Evolutionary conservation across 495 filamentous ascomycete genomes (phyloP).

Genomic region (Letharia lupina): DNA sequence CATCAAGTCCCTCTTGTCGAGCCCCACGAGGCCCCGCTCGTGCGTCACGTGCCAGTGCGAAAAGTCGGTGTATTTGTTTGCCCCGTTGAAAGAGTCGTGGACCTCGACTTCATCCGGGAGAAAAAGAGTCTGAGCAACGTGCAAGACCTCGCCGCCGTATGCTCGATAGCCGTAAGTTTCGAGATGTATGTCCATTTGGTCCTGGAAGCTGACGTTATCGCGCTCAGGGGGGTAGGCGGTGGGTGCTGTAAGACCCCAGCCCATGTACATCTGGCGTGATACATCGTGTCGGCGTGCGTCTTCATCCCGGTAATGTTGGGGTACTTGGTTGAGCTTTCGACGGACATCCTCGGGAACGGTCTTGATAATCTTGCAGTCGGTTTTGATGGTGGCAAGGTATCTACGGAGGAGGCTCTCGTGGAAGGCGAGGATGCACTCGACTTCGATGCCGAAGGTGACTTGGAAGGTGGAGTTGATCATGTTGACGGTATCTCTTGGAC

Average conservation of each 20-base stretch:
- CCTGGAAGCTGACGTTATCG: background rate
- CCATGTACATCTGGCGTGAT: slow-evolving; percentile 20
- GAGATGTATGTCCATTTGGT: background rate
- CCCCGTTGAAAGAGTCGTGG: slow-evolving; percentile 10
- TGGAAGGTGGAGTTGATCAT: slow-evolving; percentile 14
- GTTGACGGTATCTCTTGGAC: background rate
- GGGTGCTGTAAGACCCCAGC: slow-evolving; percentile 23
- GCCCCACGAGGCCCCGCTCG: slow-evolving; percentile 16
- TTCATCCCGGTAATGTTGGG: slow-evolving; percentile 6
- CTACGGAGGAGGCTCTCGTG: slow-evolving; percentile 20
- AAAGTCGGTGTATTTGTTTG: slow-evolving; percentile 17
- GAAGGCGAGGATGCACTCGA: slow-evolving; percentile 25
- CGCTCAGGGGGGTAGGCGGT: slow-evolving; percentile 5
- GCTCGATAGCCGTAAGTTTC: slow-evolving; percentile 12
- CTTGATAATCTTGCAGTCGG: slow-evolving; percentile 18
- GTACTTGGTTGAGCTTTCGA: slow-evolving; percentile 5
- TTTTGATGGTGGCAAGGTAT: slow-evolving; percentile 11
- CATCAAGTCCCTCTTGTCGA: background rate
- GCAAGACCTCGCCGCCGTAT: slow-evolving; percentile 23
- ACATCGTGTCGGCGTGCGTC: background rate
- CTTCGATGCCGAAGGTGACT: slow-evolving; percentile 25
- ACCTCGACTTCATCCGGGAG: background rate
- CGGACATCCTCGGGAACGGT: slow-evolving; percentile 14
- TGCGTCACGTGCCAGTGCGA: slow-evolving; percentile 20
- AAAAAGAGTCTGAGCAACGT: slow-evolving; percentile 6